Evolutionary conservation across 2,329 filamentous ascomycete species (phyloP).

Genomic region (Aquanectria penicillioides): DNA sequence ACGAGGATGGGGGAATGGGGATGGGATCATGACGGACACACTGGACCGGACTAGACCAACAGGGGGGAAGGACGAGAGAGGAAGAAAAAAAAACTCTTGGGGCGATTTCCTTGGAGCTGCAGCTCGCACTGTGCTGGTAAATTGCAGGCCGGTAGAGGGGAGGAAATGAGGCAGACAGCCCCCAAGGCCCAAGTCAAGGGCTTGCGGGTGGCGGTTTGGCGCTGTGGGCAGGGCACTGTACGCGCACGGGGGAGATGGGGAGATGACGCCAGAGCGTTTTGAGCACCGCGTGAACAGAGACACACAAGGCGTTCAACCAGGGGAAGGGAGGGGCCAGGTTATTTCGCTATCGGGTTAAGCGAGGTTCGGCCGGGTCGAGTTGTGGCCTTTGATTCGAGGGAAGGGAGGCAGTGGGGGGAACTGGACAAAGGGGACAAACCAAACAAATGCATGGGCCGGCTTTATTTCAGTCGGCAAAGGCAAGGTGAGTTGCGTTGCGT

Average conservation of each 20-base stretch:
- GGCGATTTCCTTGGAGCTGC: no score
- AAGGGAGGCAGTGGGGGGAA: not conserved
- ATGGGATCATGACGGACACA: no score
- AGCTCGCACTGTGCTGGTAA: conserved; percentile 9
- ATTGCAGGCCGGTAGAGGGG: no score
- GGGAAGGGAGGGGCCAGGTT: not conserved
- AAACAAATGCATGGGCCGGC: no score
- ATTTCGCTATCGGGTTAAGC: conserved; percentile 20
- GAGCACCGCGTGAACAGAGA: no score
- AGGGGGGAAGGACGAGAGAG: no score
- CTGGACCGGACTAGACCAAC: no score
- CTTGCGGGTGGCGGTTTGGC: not conserved
- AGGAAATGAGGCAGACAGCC: not conserved
- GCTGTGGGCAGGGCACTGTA: conserved; percentile 15
- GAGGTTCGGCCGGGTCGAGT: conserved; percentile 21
- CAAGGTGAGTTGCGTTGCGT: conserved; percentile 8
- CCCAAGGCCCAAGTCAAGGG: not conserved
- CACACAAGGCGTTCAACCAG: no score
- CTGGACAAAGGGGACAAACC: not conserved
- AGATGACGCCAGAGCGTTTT: not conserved
- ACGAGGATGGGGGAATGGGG: no score
- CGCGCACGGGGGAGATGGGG: conserved; percentile 9
- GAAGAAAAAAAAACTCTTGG: no score
- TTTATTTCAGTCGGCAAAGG: no score
- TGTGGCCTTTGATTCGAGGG: conserved; percentile 9